phyloP scores from a whole-genome alignment of 2,329 filamentous ascomycete species.

The Monosporascus ibericus region DNA sequence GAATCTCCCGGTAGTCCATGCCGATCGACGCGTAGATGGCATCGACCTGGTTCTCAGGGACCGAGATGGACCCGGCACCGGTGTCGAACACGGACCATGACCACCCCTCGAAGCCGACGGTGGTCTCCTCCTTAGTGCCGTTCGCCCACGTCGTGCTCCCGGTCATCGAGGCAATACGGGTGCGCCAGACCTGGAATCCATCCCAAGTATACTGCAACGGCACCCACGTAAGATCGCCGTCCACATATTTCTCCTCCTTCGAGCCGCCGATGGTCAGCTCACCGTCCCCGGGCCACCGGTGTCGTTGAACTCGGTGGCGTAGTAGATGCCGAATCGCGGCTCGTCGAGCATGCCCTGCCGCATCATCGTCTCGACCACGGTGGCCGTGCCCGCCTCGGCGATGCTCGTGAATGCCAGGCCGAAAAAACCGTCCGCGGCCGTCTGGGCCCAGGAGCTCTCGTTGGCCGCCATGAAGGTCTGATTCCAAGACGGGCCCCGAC shows the following conservation, averaged over 20 bases:
- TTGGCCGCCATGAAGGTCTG: conserved; percentile 25
- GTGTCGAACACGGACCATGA: conserved; percentile 27
- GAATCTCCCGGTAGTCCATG: conserved; percentile 28
- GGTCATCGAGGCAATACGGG: conserved; percentile 11
- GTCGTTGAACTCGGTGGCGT: conserved; percentile 14
- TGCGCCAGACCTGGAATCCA: conserved; percentile 27
- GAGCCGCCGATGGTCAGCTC: conserved; percentile 28
- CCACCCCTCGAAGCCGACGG: conserved; percentile 1
- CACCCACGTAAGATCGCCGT: conserved; percentile 18
- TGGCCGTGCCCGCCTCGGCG: conserved; percentile 20
- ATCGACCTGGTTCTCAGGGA: conserved; percentile 19
- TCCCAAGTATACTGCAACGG: conserved; percentile 6
- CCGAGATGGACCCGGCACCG: conserved; percentile 20
- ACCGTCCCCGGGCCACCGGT: conserved; percentile 17
- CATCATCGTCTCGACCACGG: conserved; percentile 28
- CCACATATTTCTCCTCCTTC: conserved; percentile 22
- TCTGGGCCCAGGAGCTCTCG: conserved; percentile 20
- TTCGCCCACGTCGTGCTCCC: background rate
- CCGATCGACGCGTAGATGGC: conserved; percentile 28
- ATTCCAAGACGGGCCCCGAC: conserved; percentile 16
- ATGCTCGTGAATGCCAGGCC: conserved; percentile 29
- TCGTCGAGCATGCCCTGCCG: conserved; percentile 21
- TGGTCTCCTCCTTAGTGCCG: conserved; percentile 1
- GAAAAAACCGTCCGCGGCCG: conserved; percentile 29
- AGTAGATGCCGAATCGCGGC: conserved; percentile 27